Evolutionary conservation across 164 flowering plant species (phyloP).

Genomic region (Platanus orientalis): DNA sequence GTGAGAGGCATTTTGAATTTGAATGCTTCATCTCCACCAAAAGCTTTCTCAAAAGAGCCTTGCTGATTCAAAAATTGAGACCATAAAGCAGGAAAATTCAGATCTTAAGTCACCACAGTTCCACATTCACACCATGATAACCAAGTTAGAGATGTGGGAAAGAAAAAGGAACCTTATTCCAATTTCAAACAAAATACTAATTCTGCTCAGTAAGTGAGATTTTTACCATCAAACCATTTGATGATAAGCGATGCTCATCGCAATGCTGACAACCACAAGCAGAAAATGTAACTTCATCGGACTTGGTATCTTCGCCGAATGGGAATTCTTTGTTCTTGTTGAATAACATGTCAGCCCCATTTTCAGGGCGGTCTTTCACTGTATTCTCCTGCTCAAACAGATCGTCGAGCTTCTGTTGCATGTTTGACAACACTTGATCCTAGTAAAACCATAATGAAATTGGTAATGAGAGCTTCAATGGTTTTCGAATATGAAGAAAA

Average conservation of each 20-base stretch:
- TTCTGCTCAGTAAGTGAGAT: background rate
- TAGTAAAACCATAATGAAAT: conserved; percentile 21
- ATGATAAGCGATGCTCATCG: too few species aligned
- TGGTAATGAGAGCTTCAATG: too few species aligned
- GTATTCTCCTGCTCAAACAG: conserved; percentile 56
- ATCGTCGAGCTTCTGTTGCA: conserved; percentile 85
- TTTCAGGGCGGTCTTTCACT: conserved; percentile 38
- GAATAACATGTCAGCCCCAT: conserved; percentile 9
- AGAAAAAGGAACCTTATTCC: background rate
- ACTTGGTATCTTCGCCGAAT: conserved; percentile 7
- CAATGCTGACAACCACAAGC: conserved; percentile 41
- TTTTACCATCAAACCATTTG: conserved; percentile 30
- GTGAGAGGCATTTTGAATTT: conserved; percentile 27
- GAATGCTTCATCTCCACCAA: conserved; percentile 33
- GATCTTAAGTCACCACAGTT: too few species aligned
- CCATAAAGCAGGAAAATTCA: conserved; percentile 2
- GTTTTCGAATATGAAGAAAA: too few species aligned
- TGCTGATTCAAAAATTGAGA: conserved; percentile 20
- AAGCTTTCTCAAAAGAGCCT: conserved; percentile 15
- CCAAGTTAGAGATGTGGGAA: conserved; percentile 9
- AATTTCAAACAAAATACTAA: background rate
- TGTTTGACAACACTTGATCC: conserved; percentile 71
- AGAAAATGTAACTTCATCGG: conserved; percentile 14
- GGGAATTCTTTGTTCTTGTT: conserved; percentile 19
- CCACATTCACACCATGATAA: too few species aligned